These are phyloP conservation scores for Xylariaceae sp. DNA, from an alignment of 2,329 filamentous ascomycete species.

Conservation along the genomic window DNA sequence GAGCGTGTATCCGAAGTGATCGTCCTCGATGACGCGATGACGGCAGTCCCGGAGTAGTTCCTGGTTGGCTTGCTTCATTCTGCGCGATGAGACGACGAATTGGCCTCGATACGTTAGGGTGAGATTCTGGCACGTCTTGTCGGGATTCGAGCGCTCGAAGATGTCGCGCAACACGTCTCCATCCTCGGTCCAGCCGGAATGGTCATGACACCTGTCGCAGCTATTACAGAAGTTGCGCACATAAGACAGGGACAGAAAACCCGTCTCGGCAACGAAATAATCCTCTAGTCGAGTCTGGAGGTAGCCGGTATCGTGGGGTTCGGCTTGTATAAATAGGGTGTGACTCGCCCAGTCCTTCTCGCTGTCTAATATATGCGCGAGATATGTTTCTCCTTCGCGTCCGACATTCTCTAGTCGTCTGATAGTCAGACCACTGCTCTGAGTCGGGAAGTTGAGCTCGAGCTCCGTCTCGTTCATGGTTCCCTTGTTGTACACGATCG, in stretches of 20 bases:
- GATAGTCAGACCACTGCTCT: constrained; percentile 13
- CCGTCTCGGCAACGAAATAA: constrained; percentile 18
- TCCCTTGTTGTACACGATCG: constrained; percentile 22
- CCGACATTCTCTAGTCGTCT: constrained; percentile 20
- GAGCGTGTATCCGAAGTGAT: constrained; percentile 16
- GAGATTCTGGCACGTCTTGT: constrained; percentile 15
- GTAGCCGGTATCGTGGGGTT: constrained; percentile 19
- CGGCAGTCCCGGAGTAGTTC: constrained; percentile 15
- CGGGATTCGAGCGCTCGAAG: constrained; percentile 13
- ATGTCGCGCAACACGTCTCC: constrained; percentile 14
- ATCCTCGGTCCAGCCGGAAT: constrained; percentile 19
- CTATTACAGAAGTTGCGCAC: constrained; percentile 20
- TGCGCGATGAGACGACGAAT: constrained; percentile 19
- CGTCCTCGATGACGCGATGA: constrained; percentile 7
- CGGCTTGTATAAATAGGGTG: constrained; percentile 21
- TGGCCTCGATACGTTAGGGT: constrained; percentile 20
- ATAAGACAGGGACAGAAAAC: constrained; percentile 19
- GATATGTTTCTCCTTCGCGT: constrained; percentile 21
- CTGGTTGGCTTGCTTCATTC: constrained; percentile 17
- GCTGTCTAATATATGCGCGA: constrained; percentile 15
- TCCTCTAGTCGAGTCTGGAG: constrained; percentile 19
- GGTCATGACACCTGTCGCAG: constrained; percentile 20
- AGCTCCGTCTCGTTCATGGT: constrained; percentile 18
- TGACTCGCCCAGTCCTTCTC: constrained; percentile 20
- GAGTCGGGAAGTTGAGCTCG: constrained; percentile 8